Conservation (phyloP, 768 basidiomycete species). For the Amanita molliuscula region DNA sequence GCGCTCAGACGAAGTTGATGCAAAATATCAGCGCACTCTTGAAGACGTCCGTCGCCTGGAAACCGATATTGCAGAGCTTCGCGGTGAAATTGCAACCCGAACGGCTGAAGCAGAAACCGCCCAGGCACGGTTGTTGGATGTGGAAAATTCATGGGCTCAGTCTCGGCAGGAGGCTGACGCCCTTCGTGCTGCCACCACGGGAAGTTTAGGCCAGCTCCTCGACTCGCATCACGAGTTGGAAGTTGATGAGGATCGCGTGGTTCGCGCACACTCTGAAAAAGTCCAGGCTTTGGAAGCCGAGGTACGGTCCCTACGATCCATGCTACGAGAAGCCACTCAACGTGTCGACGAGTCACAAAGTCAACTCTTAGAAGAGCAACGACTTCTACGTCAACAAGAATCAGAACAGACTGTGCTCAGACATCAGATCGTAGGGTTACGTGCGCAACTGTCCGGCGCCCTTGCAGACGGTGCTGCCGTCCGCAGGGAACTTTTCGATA, state of each 20-base stretch:
- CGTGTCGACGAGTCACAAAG: slow-evolving; percentile 59
- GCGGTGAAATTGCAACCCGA: slow-evolving; percentile 71
- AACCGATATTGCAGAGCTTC: slow-evolving; percentile 65
- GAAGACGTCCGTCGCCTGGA: slow-evolving; percentile 66
- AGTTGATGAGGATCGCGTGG: slow-evolving; percentile 70
- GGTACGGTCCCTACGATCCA: slow-evolving; percentile 58
- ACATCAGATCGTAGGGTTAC: slow-evolving; percentile 65
- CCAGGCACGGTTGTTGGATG: slow-evolving; percentile 56
- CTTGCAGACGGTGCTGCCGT: slow-evolving; percentile 58
- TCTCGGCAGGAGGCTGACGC: slow-evolving; percentile 91
- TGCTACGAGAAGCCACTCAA: slow-evolving; percentile 71
- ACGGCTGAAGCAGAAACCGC: slow-evolving; percentile 65
- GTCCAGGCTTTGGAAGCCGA: slow-evolving; percentile 74
- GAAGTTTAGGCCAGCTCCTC: slow-evolving; percentile 75
- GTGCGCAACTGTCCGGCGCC: slow-evolving; percentile 61
- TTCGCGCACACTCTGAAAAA: slow-evolving; percentile 75
- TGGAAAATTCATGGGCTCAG: slow-evolving; percentile 86
- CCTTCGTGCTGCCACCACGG: slow-evolving; percentile 78
- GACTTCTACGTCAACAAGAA: slow-evolving; percentile 52
- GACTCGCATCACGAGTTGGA: slow-evolving; percentile 81
- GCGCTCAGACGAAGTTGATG: slow-evolving; percentile 72
- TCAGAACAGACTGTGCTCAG: slow-evolving; percentile 53
- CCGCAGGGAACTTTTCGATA: slow-evolving; percentile 57
- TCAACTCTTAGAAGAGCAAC: slow-evolving; percentile 59
- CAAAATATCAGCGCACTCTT: slow-evolving; percentile 58